Base-by-base conservation (phyloP, 2,329 filamentous ascomycete genomes). In the Aureobasidium subglaciale region DNA sequence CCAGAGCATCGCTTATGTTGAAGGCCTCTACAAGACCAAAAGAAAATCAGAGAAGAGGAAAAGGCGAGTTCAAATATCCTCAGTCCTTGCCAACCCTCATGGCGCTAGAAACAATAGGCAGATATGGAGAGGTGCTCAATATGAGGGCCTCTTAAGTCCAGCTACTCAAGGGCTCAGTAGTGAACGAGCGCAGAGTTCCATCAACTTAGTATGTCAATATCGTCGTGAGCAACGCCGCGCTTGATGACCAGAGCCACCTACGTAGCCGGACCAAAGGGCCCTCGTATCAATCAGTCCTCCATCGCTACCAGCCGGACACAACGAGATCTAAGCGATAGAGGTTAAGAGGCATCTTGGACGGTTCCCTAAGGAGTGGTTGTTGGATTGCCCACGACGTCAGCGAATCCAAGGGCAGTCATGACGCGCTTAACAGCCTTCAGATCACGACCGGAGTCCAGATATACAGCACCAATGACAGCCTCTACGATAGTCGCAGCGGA, bases 401-500 rank as follows among this genome's bases (percentile, higher is more conserved):
- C 10, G 16, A 55, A 30, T 11, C 52, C 52, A 11, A 55, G 11
- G 15, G 22, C 22, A 22, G 13, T 11, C 52, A 55, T 55, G 27
- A 24, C 40, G 4, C 8, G 37, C 25, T 34, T 55, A 4, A 46
- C 18, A 11, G 38, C 52, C 1, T 5, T 15, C 29, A 45, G 8
- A n/a, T 41, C 29, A 8, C 20, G 15, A 13, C 20, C 40, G 2
- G 41, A 43, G 9, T 43, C 41, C 1, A 35, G 20, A 9, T 27
- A 40, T 20, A 55, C 40, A 15, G 52, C 41, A n/a, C 52, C 52
- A 2, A 55, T 27, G 52, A 38, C 20, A 6, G 50, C 50, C 20
- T 55, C 50, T 2, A 55, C 9, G 3, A 55, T 29, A 4, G 9
- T 45, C 3, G 50, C 50, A 13, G 29, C 27, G n/a, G n/a, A n/a